These are phyloP conservation scores for Telfairia occidentalis DNA, from an alignment of 331 rosid genomes.

Conservation along the genomic window DNA sequence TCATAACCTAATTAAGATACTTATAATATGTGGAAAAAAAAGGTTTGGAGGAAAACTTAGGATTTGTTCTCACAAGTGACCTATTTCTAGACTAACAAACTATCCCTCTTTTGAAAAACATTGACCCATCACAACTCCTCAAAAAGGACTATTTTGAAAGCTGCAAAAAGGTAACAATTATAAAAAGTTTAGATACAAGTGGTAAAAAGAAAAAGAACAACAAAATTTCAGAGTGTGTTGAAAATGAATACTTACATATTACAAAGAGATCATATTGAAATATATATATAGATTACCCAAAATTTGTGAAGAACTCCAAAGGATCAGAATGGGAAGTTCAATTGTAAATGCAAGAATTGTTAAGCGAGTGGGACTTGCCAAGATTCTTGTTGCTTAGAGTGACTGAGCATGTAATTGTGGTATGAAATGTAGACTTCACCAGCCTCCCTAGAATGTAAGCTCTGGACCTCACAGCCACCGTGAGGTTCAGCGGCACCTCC, in stretches of 20 bases:
- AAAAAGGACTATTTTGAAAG: neutral
- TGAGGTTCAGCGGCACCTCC: conserved; percentile 54
- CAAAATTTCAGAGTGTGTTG: neutral
- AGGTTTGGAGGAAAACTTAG: no score
- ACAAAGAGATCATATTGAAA: neutral
- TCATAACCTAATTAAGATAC: no score
- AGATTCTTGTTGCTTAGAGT: conserved; percentile 49
- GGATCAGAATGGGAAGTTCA: conserved; percentile 9
- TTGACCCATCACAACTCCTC: neutral
- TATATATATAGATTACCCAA: neutral
- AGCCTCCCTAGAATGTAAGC: conserved; percentile 68
- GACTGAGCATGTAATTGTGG: conserved; percentile 51
- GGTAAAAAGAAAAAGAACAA: neutral
- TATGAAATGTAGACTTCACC: conserved; percentile 62
- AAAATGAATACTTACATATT: neutral
- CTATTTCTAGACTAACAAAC: no score
- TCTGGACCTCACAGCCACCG: conserved; percentile 67
- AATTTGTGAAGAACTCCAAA: neutral
- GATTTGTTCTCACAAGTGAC: no score
- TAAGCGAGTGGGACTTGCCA: conserved; percentile 48
- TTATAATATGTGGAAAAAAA: no score
- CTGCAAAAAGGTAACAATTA: neutral
- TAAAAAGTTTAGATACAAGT: neutral
- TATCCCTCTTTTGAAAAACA: no score
- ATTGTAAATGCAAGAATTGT: conserved; percentile 41